phyloP scores from a whole-genome alignment of 2,329 filamentous ascomycete genomes.

The Mycosphaerelloides madeirae region DNA sequence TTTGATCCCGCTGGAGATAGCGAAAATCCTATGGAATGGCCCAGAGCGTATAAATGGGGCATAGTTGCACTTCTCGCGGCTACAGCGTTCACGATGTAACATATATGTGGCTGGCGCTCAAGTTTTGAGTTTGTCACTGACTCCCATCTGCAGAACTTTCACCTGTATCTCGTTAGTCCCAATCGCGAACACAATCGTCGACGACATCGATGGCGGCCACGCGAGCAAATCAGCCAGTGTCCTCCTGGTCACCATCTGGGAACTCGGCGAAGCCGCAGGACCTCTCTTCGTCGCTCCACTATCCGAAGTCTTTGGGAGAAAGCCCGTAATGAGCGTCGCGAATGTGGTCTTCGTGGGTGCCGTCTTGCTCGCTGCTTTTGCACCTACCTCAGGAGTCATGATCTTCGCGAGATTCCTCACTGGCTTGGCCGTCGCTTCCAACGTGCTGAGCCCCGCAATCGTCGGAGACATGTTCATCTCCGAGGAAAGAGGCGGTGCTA shows the following conservation, averaged over 20 bases:
- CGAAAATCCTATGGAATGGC: constrained; percentile 54
- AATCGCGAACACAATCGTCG: constrained; percentile 25
- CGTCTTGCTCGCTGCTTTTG: constrained; percentile 37
- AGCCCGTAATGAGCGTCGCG: constrained; percentile 34
- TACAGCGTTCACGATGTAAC: constrained; percentile 57
- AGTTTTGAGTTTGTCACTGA: not conserved
- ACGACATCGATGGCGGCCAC: constrained; percentile 21
- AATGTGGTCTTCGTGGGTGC: constrained; percentile 45
- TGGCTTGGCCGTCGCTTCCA: constrained; percentile 41
- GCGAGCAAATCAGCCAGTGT: constrained; percentile 22
- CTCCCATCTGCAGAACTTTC: constrained; percentile 22
- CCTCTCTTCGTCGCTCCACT: constrained; percentile 44
- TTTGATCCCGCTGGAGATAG: constrained; percentile 44
- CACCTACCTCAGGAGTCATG: constrained; percentile 36
- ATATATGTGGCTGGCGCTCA: too few relatives aligned
- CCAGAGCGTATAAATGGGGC: constrained; percentile 45
- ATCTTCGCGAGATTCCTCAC: constrained; percentile 43
- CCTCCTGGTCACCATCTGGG: constrained; percentile 48
- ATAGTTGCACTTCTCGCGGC: constrained; percentile 51
- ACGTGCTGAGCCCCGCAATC: constrained; percentile 60
- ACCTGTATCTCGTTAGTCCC: constrained; percentile 31
- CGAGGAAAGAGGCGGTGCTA: constrained; percentile 55
- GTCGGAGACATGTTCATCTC: constrained; percentile 59
- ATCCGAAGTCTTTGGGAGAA: constrained; percentile 42
- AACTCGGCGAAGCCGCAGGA: constrained; percentile 45